A percentile compares a stretch with the other conserved stretches of the same genome.
Evolutionary conservation across 164 flowering plant species (phyloP).

Genomic region (Nymphaea thermarum): DNA sequence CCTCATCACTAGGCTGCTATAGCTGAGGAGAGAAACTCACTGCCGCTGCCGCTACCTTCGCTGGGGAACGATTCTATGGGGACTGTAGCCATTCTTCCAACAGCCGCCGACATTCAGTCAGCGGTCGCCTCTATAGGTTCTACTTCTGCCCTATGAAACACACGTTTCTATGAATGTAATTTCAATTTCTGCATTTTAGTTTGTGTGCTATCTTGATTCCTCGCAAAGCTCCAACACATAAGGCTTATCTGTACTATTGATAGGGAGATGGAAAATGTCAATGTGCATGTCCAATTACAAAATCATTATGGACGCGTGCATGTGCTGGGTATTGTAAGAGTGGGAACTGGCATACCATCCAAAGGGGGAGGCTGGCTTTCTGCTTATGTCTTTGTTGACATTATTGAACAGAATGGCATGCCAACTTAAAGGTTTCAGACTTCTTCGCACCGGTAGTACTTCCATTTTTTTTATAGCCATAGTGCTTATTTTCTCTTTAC

Average conservation of each 20-base stretch:
- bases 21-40: too few species aligned
- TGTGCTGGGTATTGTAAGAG: slow-evolving; percentile 76
- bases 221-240: too few species aligned
- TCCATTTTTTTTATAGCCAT: background rate
- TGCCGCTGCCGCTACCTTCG: too few species aligned
- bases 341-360: slow-evolving; percentile 59
- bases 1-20: too few species aligned
- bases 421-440: slow-evolving; percentile 68
- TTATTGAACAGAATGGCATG: slow-evolving; percentile 89
- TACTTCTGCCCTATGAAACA: too few species aligned
- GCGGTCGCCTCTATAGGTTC: too few species aligned
- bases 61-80: too few species aligned
- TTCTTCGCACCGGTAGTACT: slow-evolving; percentile 85
- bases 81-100: too few species aligned
- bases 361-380: slow-evolving; percentile 93
- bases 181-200: too few species aligned
- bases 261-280: slow-evolving; percentile 86
- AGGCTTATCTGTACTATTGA: background rate
- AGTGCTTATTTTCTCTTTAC: background rate
- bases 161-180: too few species aligned
- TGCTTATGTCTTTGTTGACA: slow-evolving; percentile 79
- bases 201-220: too few species aligned
- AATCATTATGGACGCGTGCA: slow-evolving; percentile 81
- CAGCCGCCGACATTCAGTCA: too few species aligned
- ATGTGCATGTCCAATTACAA: slow-evolving; percentile 79